phyloP scores from a whole-genome alignment of 495 filamentous ascomycete species.

The Lasiosphaeris hirsuta region DNA sequence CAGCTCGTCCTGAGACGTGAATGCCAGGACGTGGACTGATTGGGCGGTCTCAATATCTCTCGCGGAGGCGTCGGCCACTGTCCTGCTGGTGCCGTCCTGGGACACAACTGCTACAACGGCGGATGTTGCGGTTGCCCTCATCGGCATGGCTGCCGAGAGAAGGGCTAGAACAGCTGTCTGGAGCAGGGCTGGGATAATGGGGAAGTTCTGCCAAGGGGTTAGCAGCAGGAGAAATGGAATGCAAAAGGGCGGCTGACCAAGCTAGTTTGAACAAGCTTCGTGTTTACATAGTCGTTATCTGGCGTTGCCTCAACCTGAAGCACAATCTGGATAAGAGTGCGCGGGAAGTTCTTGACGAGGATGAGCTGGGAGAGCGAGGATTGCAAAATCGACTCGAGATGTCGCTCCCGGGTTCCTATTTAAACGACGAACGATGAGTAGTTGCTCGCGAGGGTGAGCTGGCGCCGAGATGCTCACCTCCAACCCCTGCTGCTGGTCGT shows the following conservation, averaged over 20 bases:
- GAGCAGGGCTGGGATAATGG: conserved; percentile 69
- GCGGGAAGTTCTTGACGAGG: conserved; percentile 63
- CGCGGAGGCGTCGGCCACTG: conserved; percentile 54
- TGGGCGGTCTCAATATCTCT: conserved; percentile 53
- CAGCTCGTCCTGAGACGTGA: conserved; percentile 69
- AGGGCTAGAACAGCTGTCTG: conserved; percentile 72
- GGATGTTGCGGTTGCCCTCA: conserved; percentile 65
- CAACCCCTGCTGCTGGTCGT: conserved; percentile 78
- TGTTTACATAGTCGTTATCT: conserved; percentile 52
- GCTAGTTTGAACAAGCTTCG: conserved; percentile 48
- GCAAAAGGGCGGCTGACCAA: conserved; percentile 35
- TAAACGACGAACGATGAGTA: conserved; percentile 40
- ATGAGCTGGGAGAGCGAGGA: conserved; percentile 66
- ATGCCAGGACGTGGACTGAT: conserved; percentile 75
- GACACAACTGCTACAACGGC: conserved; percentile 58
- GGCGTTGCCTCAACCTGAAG: conserved; percentile 59
- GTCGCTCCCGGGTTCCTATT: conserved; percentile 65
- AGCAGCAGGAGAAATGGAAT: not conserved
- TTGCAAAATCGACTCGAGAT: conserved; percentile 68
- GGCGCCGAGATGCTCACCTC: conserved; percentile 56
- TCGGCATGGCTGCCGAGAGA: conserved; percentile 69
- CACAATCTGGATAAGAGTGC: conserved; percentile 63
- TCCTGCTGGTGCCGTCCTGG: conserved; percentile 40
- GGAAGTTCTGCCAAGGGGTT: conserved; percentile 56
- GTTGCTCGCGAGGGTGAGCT: conserved; percentile 30